Base-by-base conservation (phyloP, 345 rosid species). In the Physaria fendleri region DNA sequence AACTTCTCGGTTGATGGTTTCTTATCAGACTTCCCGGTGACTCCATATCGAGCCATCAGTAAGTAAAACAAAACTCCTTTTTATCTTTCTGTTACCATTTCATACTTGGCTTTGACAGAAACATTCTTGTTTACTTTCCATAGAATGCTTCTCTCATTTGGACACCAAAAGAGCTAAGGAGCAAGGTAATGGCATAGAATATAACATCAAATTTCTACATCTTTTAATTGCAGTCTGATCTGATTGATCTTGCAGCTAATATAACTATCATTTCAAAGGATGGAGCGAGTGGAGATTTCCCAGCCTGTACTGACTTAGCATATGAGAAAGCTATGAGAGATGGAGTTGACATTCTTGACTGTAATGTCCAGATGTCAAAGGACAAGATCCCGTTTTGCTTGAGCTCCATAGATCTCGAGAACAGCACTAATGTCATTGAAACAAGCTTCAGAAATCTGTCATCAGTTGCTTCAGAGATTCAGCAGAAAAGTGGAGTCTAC, bases 1-100 rank as follows among this genome's bases (percentile, higher is more conserved):
- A 62, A 59, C 66, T 88, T 88, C 74, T 80, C 91, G 6, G 89
- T 85, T 72, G 96, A 88, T 70, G 95, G 96, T 38, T 74, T 88
- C 43, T 56, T 88, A 54, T 73, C 91, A 60, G 95, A 88, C 71
- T 88, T 80, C 53, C 96, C 96, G 7, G 41, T 80, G 17, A 83
- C 91, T 65, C 79, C 88, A 20, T 88, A 85, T 0, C 79, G 35
- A 21, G 84, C 94, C 45, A 70, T 68, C 61, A 79, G 91, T 85
- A 37, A 68, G 74, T 52, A 33, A 18, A 39, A 45, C 0, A 33
- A 3, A 35, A 45, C 72, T 33, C 38, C 8, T 4, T 18, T 2
- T 41, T 11, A n/a, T 12, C 34, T 34, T 12, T 60, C 25, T 42
- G 59, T 21, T 50, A 59, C 24, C 6, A n/a, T n/a, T n/a, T n/a